Percentiles rank a stretch among this genome's conserved stretches.
Evolutionary conservation across 257 asterid species (phyloP).

Genomic region (Salvia hispanica): DNA sequence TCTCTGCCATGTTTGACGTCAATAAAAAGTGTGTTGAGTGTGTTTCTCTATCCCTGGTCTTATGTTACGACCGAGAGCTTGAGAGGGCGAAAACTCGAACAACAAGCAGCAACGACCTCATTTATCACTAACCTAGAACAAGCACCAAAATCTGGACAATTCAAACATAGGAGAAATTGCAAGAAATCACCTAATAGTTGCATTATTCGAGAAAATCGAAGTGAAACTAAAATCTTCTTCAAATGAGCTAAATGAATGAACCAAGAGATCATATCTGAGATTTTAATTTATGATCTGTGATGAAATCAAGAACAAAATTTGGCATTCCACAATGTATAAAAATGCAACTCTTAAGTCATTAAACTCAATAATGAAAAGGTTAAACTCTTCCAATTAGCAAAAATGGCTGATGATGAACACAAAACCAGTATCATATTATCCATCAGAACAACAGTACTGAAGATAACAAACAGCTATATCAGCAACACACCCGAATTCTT

Average conservation of each 20-base stretch:
- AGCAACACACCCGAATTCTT: not conserved
- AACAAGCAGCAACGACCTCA: conserved; percentile 1
- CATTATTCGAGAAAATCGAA: not conserved
- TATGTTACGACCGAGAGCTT: not conserved
- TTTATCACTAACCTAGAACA: not conserved
- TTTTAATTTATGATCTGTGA: not conserved
- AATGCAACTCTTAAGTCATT: conserved; percentile 9
- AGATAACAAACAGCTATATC: too few species aligned
- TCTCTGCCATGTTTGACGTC: conserved; percentile 27
- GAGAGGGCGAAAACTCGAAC: not conserved
- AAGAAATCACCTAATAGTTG: not conserved
- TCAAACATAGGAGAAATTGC: not conserved
- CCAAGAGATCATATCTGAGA: not conserved
- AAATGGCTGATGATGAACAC: conserved; percentile 8
- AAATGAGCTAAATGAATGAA: not conserved
- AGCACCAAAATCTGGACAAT: not conserved
- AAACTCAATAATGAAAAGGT: not conserved
- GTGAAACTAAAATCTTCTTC: not conserved
- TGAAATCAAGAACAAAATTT: not conserved
- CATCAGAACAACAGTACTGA: not conserved
- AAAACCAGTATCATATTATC: conserved; percentile 11
- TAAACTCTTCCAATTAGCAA: conserved; percentile 8
- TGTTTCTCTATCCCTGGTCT: conserved; percentile 11
- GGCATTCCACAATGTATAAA: not conserved
- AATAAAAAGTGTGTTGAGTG: conserved; percentile 18